These are phyloP conservation scores for Globisporangium abappressorium DNA, from an alignment of 352 stramenopile genomes.

Conservation along the genomic window DNA sequence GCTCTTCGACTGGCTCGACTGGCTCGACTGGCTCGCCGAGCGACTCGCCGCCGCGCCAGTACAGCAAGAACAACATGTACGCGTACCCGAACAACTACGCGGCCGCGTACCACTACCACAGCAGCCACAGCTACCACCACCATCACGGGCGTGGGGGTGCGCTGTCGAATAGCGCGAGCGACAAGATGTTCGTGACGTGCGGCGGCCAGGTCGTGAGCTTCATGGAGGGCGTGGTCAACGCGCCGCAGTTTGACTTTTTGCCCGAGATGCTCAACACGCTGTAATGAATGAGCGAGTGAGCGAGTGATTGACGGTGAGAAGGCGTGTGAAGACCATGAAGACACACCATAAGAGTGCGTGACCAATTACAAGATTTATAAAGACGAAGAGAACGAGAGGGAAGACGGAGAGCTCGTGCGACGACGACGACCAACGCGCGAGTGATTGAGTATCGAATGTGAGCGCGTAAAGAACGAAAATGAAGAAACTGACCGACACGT, in stretches of 20 bases:
- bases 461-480: not conserved
- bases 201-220: constrained; percentile 78
- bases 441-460: not conserved
- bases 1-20: constrained; percentile 6
- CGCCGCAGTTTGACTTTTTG: constrained; percentile 50
- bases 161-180: not conserved
- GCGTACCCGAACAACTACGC: constrained; percentile 18
- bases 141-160: constrained; percentile 1
- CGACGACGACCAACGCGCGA: no score
- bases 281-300: not conserved
- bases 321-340: no score
- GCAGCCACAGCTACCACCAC: constrained; percentile 17
- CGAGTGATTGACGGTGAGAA: no score
- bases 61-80: constrained; percentile 35
- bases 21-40: constrained; percentile 10
- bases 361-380: no score
- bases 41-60: constrained; percentile 21
- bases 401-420: no score
- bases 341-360: no score
- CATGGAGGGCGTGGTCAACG: constrained; percentile 82
- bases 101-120: constrained; percentile 14
- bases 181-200: constrained; percentile 81
- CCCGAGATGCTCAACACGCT: constrained; percentile 32
- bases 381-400: not conserved
- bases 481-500: not conserved